Evolutionary conservation across 2,329 filamentous ascomycete species (phyloP), one percentile per base, ranked within the genome.

Genomic region (Chaetomiaceae sp.): DNA sequence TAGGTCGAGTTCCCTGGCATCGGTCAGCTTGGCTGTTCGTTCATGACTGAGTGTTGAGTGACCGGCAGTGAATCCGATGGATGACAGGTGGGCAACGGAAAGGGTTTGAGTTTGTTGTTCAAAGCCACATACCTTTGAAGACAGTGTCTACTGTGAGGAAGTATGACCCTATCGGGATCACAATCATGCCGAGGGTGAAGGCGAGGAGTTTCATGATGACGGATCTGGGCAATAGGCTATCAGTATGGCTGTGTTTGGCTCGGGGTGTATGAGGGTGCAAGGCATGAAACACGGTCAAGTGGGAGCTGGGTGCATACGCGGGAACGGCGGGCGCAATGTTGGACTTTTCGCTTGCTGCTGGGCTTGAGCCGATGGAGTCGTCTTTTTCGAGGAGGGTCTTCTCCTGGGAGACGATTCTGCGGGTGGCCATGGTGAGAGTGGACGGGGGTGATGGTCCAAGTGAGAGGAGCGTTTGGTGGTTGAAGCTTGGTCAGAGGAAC

Each of bases 161-260:
- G 72, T 96, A 99, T 38, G 88, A 90, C 37, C 89, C 85, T 62
- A 99, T 89, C 14, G 94, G 94, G 19, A 88, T 72, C 15, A 87
- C 80, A 56, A 96, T 80, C 92, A 99, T 97, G 67, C 91, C 91
- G 36, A 91, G 75, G 0, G 91, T 95, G 73, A 96, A 97, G 59
- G 81, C 85, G 15, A 97, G 79, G 19, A 99, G 83, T 74, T 97
- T 99, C 66, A 85, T 74, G 60, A 99, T 94, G 61, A 97, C 91
- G 66, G 87, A 78, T 53, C 90, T 90, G 51, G 15, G 7, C 11
- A 33, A 15, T 25, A 45, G 7, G 9, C 27, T 7, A 31, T 31
- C 27, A 31, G 27, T 11, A 27, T 27, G 25, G 25, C 9, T 27
- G 25, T 27, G 25, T 27, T 27, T 27, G 25, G 25, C 25, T 9